phyloP scores from a whole-genome alignment of 2,329 filamentous ascomycete genomes.

The Aciculosporium take region DNA sequence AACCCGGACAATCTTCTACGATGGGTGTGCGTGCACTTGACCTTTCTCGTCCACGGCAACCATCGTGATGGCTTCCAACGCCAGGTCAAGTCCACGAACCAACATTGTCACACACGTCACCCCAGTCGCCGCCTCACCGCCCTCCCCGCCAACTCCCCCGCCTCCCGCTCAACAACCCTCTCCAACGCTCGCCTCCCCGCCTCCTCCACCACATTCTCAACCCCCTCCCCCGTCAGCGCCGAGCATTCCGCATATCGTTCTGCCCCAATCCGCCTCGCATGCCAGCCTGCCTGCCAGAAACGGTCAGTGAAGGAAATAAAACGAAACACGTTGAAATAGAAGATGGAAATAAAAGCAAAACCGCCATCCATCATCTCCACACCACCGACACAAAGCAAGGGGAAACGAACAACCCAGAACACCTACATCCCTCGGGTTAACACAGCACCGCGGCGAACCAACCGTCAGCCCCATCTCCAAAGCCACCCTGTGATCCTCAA shows the following conservation, averaged over 20 bases:
- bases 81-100: too few relatives aligned
- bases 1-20: too few relatives aligned
- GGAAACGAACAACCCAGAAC: background rate
- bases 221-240: constrained; percentile 21
- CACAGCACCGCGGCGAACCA: constrained; percentile 15
- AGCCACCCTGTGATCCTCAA: constrained; percentile 6
- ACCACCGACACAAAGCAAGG: too few relatives aligned
- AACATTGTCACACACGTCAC: background rate
- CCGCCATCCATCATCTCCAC: too few relatives aligned
- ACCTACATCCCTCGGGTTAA: constrained; percentile 16
- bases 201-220: constrained; percentile 17
- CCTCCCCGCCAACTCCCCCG: background rate
- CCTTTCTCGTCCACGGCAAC: background rate
- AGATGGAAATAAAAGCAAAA: too few relatives aligned
- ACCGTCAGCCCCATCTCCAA: constrained; percentile 1
- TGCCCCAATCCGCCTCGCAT: constrained; percentile 18
- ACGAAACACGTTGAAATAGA: background rate
- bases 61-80: background rate
- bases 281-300: constrained; percentile 17
- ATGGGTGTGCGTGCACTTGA: too few relatives aligned
- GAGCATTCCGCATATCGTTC: constrained; percentile 22
- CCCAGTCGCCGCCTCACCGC: background rate
- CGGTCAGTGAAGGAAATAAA: background rate
- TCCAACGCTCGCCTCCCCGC: constrained; percentile 13
- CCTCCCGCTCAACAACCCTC: constrained; percentile 6